phyloP scores from a whole-genome alignment of 2,329 filamentous ascomycete species.

The Botrytis deweyae region DNA sequence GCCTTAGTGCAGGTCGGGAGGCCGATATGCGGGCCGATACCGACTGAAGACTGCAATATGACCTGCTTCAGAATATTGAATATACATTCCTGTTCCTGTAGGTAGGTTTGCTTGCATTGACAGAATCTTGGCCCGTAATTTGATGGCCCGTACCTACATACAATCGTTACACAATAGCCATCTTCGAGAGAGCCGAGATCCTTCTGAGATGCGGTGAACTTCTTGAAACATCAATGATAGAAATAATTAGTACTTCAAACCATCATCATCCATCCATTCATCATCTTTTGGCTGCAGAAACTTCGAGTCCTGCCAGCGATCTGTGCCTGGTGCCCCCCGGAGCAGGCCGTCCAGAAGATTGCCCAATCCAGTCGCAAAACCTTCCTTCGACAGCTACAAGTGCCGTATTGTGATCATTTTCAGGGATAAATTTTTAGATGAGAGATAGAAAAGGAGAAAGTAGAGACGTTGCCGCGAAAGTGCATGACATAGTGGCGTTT shows the following conservation, averaged over 20 bases:
- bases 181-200: constrained; percentile 4
- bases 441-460: neutral
- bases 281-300: constrained; percentile 6
- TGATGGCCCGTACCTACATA: constrained; percentile 9
- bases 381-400: neutral
- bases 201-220: neutral
- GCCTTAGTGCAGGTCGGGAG: constrained; percentile 17
- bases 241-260: neutral
- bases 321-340: neutral
- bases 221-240: neutral
- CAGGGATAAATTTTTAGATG: neutral
- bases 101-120: constrained; percentile 10
- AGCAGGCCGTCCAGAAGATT: constrained; percentile 2
- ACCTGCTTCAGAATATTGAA: neutral
- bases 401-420: neutral
- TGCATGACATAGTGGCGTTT: constrained; percentile 22
- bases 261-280: neutral
- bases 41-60: constrained; percentile 17
- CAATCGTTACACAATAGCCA: constrained; percentile 7
- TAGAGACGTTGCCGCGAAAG: constrained; percentile 20
- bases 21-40: constrained; percentile 19
- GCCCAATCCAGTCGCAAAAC: neutral
- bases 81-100: constrained; percentile 7
- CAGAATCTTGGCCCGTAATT: constrained; percentile 3
- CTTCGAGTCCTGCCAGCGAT: neutral